phyloP scores from a whole-genome alignment of 306 rosid species.

The Fragaria ananassa region DNA sequence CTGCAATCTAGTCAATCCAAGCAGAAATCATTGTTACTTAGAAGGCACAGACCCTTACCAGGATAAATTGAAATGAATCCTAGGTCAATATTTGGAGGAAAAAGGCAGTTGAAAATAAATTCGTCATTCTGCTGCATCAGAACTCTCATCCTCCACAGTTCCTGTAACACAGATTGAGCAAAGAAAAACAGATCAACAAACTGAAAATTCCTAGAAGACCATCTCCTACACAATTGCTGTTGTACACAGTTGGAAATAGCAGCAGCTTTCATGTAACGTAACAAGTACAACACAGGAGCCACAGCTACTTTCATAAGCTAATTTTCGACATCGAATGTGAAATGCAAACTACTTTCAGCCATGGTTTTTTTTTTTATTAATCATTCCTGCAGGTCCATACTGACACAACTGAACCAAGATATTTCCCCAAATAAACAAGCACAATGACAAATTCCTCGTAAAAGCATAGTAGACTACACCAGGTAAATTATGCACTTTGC shows the following conservation, averaged over 20 bases:
- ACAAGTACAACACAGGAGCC: neutral
- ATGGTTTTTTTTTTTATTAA: neutral
- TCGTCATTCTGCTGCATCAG: constrained; percentile 37
- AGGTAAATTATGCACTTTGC: neutral
- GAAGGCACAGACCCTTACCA: constrained; percentile 19
- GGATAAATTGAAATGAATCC: constrained; percentile 17
- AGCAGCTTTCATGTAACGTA: neutral
- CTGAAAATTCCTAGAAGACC: neutral
- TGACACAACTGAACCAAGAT: neutral
- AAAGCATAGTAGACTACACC: neutral
- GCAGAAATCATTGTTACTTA: constrained; percentile 16
- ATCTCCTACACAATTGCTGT: too few species aligned
- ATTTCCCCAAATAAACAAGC: neutral
- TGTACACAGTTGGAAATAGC: neutral
- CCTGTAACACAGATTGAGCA: constrained; percentile 44
- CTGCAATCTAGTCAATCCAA: constrained; percentile 4
- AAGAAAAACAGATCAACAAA: neutral
- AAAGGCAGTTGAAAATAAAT: constrained; percentile 9
- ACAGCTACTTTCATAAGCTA: neutral
- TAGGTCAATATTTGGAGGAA: neutral
- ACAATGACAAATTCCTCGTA: neutral
- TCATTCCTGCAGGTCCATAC: neutral
- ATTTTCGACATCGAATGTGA: neutral
- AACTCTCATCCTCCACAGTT: constrained; percentile 32
- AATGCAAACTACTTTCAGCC: neutral